Evolutionary conservation across 78 protist genomes (phyloP).

Genomic region (Dictyostelium capitatum): DNA sequence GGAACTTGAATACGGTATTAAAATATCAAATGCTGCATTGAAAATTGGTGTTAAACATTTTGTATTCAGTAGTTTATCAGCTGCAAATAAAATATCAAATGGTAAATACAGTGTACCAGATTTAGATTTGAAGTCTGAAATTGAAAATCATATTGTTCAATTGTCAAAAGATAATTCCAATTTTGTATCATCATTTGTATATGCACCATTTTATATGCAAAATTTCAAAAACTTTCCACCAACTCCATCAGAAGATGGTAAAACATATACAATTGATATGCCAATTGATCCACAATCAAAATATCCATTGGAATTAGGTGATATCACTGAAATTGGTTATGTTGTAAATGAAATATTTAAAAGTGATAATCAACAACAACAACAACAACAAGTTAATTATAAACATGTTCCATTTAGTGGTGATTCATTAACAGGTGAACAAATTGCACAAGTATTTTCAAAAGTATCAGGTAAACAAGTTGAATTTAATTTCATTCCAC

Average conservation of each 20-base stretch:
- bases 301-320: background rate
- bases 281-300: background rate
- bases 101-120: background rate
- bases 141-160: background rate
- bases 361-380: no score
- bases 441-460: no score
- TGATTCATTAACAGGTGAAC: no score
- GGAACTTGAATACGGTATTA: background rate
- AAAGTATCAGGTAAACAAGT: no score
- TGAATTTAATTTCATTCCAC: no score
- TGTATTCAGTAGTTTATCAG: background rate
- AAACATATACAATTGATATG: background rate
- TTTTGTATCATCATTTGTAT: background rate
- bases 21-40: constrained; percentile 18
- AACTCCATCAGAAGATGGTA: background rate
- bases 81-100: background rate
- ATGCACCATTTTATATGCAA: background rate
- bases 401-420: no score
- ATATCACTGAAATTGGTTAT: background rate
- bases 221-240: background rate
- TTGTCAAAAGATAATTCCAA: background rate
- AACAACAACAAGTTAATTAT: background rate
- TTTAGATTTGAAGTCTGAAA: constrained; percentile 12
- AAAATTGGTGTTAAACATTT: constrained; percentile 23
- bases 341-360: background rate